Evolutionary conservation across 2,329 filamentous ascomycete species (phyloP), one percentile per base, ranked within the genome.

Genomic region (Fusarium hostae): DNA sequence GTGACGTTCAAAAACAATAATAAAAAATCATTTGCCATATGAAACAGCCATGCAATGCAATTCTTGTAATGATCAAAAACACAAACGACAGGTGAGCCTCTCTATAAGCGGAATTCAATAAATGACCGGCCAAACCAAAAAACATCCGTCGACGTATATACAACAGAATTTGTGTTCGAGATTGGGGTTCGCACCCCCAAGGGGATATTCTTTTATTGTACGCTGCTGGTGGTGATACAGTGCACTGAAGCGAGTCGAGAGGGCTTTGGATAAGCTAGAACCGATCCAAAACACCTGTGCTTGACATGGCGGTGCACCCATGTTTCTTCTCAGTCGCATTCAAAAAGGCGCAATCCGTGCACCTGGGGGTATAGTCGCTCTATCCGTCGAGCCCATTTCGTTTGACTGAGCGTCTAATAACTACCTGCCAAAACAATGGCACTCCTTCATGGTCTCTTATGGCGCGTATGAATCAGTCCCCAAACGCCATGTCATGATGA

Each of bases 11-110:
- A 62, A 50, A 62, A 54, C 18, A 62, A 54, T 11, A 24, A 16
- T 4, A 10, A 56, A 56, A 48, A 18, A 58, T 69, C 64, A 62
- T 59, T 66, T 62, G 59, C 60, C 60, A 55, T 66, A 63, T 52
- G 41, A 70, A 58, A 67, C 63, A 70, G 43, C 66, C 71, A 61
- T 61, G 73, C 73, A 72, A 74, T 74, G 73, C 73, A 73, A 67
- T 59, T 73, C 63, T 59, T 61, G 64, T 70, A 58, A 72, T 50
- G 32, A 63, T 64, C 45, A 41, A 62, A 63, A 70, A 55, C 26
- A 59, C 47, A 67, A 70, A 56, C 39, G 28, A 50, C 47, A 72
- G 43, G 35, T 58, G 40, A 58, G 56, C 69, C 60, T 66, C 68
- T 69, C 64, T 72, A 70, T 68, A 44, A 68, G 34, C 57, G 24